Evolutionary conservation across 495 filamentous ascomycete species (phyloP), one percentile per base, ranked within the genome.

Genomic region (Penicillium ochrochloron): DNA sequence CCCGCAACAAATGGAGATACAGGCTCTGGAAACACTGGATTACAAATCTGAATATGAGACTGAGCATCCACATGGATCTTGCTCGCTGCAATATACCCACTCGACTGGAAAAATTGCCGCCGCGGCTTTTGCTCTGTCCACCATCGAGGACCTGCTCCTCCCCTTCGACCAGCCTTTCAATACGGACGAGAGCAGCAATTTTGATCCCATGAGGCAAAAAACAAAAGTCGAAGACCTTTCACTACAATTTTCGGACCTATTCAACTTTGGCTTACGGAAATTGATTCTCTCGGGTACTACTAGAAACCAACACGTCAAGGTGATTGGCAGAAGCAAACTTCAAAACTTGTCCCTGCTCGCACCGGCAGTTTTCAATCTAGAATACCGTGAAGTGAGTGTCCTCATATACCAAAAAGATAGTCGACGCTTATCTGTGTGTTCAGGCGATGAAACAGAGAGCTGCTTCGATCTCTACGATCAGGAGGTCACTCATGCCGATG

Each of bases 381-480:
- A 67, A n/a, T 80, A 81, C 57, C 68, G 63, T 37, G 69, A 80
- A 50, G 80, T 82, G 59, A 66, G 62, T 21, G 1, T 39, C 8
- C 4, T 11, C 15, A 10, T 3, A 21, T 25, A 5, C 51, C 12
- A 15, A 37, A 17, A 5, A 21, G 7, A 19, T 10, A 29, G 21
- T 15, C 15, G n/a, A 39, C 29, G 39, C 65, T 65, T 37, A 66
- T 34, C 3, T 65, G 15, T 25, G 15, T 25, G 19, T 7, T 19
- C 50, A 82, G 82, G 76, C 76, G 21, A 74, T 82, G 63, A 75
- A 73, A 23, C 77, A 79, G 59, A 66, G 82, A 51, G 73, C 72
- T 7, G 61, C 62, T 2, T 69, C 80, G 8, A 73, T 80, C 9
- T 66, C 77, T 1, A 70, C 67, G 1, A 72, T 83, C 51, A 68